phyloP scores from a whole-genome alignment of 441 rosid genomes.

The California macrophylla region DNA sequence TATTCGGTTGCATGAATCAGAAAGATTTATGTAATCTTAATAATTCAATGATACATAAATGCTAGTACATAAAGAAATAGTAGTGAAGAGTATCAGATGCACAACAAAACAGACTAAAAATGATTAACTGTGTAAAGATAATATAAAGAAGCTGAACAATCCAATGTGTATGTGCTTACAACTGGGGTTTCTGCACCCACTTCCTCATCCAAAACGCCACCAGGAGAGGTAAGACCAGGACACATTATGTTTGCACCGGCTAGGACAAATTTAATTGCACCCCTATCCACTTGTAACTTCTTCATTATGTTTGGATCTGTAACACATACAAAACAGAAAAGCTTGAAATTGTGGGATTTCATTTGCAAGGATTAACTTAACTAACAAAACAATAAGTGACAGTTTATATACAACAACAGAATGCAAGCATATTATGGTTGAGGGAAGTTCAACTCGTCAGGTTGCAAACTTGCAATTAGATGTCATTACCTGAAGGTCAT shows the following conservation, averaged over 20 bases:
- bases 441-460: neutral
- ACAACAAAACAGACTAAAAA: neutral
- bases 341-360: neutral
- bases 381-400: conserved; percentile 1
- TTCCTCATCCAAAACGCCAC: conserved; percentile 82
- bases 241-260: conserved; percentile 99
- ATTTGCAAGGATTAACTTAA: neutral
- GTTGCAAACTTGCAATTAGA: no score
- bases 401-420: neutral
- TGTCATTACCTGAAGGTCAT: no score
- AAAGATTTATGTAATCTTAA: neutral
- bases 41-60: neutral
- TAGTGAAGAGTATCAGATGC: conserved; percentile 2
- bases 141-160: neutral
- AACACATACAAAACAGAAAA: conserved; percentile 13
- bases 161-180: conserved; percentile 32
- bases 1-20: conserved; percentile 18
- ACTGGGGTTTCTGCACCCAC: conserved; percentile 87
- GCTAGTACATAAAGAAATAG: neutral
- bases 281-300: conserved; percentile 89
- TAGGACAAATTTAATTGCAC: conserved; percentile 84
- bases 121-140: neutral
- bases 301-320: conserved; percentile 92
- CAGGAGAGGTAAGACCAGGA: conserved; percentile 97
- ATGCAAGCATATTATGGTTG: neutral